Conservation (phyloP, 2,329 filamentous ascomycete genomes). For the Hymenoscyphus occultus region DNA sequence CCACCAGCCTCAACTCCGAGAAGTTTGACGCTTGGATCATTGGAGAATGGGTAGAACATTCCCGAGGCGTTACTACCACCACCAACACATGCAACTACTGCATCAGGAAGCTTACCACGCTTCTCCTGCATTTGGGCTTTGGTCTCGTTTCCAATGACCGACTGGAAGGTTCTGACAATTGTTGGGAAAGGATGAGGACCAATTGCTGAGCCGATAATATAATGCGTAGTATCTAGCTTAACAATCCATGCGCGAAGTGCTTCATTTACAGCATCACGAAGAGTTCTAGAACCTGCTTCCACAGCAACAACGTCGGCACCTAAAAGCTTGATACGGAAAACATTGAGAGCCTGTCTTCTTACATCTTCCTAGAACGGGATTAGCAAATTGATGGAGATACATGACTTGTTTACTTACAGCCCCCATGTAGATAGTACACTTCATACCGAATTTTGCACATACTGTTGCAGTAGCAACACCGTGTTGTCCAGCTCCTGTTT, state of each 20-base stretch:
- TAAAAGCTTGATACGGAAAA: slow-evolving; percentile 96
- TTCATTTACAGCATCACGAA: slow-evolving; percentile 91
- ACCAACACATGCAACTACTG: slow-evolving; percentile 93
- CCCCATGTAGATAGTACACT: slow-evolving; percentile 98
- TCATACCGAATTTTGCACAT: slow-evolving; percentile 97
- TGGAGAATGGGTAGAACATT: slow-evolving; percentile 97
- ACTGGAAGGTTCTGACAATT: slow-evolving; percentile 96
- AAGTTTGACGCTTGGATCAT: slow-evolving; percentile 80
- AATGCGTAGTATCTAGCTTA: slow-evolving; percentile 89
- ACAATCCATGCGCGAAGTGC: slow-evolving; percentile 93
- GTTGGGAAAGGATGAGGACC: slow-evolving; percentile 97
- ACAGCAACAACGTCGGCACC: slow-evolving; percentile 91
- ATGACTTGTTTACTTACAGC: slow-evolving; percentile 44
- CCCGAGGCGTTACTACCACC: slow-evolving; percentile 92
- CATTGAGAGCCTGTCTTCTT: slow-evolving; percentile 90
- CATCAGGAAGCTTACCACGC: slow-evolving; percentile 86
- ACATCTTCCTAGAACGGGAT: slow-evolving; percentile 67
- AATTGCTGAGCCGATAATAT: slow-evolving; percentile 96
- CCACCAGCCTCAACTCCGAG: slow-evolving; percentile 94
- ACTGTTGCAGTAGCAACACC: slow-evolving; percentile 97
- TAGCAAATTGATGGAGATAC: slow-evolving; percentile 9
- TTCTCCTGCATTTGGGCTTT: slow-evolving; percentile 85
- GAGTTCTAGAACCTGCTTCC: slow-evolving; percentile 80
- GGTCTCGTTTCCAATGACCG: slow-evolving; percentile 91
- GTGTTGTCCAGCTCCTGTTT: slow-evolving; percentile 96